These are phyloP conservation scores for Microdochium paspali DNA, from an alignment of 2,329 filamentous ascomycete species.

Conservation along the genomic window DNA sequence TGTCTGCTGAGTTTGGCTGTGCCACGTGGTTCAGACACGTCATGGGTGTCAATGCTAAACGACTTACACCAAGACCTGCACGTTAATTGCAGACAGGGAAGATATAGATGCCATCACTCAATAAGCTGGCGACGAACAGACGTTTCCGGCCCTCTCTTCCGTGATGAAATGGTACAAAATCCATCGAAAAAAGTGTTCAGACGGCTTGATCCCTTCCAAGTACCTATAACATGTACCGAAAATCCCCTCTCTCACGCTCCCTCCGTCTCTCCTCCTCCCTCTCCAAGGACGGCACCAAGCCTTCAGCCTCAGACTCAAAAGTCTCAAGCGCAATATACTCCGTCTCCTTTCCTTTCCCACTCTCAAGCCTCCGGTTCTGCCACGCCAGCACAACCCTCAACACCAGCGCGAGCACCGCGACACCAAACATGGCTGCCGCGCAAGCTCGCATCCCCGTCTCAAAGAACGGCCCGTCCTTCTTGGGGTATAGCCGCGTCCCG, in stretches of 20 bases:
- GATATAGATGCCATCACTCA: no score
- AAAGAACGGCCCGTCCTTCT: slow-evolving; percentile 51
- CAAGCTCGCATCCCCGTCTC: slow-evolving; percentile 53
- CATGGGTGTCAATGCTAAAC: no score
- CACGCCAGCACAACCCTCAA: slow-evolving; percentile 43
- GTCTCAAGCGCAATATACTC: neutral
- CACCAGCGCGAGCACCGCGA: slow-evolving; percentile 43
- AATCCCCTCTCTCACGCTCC: neutral
- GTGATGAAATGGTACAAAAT: no score
- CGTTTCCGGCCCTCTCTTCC: no score
- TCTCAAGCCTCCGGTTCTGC: slow-evolving; percentile 38
- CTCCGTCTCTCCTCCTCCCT: neutral
- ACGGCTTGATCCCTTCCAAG: neutral
- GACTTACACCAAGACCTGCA: no score
- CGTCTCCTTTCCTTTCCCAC: neutral
- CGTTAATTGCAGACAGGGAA: no score
- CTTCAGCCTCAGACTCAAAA: neutral
- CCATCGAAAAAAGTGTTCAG: no score
- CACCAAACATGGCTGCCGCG: slow-evolving; percentile 50
- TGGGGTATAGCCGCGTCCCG: slow-evolving; percentile 58
- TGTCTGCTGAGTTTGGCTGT: no score
- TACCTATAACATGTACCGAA: neutral
- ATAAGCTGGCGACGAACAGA: no score
- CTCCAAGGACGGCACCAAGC: neutral
- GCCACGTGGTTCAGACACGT: no score